phyloP scores from a whole-genome alignment of 2,329 filamentous ascomycete genomes.

The Fusarium lyarnte region DNA sequence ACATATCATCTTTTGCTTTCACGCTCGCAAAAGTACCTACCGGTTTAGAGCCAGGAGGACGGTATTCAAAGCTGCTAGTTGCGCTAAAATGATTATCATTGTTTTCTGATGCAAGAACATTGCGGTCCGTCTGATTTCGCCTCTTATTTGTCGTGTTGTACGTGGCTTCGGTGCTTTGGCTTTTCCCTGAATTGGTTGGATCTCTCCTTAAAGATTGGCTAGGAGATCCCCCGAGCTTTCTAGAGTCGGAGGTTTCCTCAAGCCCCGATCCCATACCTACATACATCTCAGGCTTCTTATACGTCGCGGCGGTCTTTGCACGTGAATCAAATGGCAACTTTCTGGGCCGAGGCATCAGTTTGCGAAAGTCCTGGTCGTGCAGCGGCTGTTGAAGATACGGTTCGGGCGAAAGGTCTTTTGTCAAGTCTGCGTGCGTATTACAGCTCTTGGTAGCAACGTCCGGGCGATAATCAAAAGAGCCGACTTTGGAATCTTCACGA shows the following conservation, averaged over 20 bases:
- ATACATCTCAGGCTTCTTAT: neutral
- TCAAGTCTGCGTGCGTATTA: neutral
- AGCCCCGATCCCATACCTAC: neutral
- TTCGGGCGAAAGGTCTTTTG: neutral
- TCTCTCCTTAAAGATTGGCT: neutral
- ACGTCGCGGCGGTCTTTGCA: neutral
- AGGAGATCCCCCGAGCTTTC: neutral
- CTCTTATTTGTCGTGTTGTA: neutral
- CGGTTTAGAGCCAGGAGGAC: neutral
- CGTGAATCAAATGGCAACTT: constrained; percentile 42
- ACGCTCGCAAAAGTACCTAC: neutral
- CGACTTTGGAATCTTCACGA: neutral
- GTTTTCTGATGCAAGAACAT: neutral
- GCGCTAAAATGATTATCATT: neutral
- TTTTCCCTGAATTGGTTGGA: neutral
- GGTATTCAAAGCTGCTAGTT: too few relatives aligned
- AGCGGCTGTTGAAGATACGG: neutral
- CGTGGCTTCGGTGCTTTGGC: neutral
- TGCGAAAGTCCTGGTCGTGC: constrained; percentile 35
- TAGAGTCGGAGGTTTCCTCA: neutral
- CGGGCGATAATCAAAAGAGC: neutral
- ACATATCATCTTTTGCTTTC: neutral
- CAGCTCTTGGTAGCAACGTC: neutral
- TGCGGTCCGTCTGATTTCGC: neutral
- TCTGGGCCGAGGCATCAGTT: constrained; percentile 46